phyloP scores from a whole-genome alignment of 495 filamentous ascomycete genomes.

The Xylaria castorea region DNA sequence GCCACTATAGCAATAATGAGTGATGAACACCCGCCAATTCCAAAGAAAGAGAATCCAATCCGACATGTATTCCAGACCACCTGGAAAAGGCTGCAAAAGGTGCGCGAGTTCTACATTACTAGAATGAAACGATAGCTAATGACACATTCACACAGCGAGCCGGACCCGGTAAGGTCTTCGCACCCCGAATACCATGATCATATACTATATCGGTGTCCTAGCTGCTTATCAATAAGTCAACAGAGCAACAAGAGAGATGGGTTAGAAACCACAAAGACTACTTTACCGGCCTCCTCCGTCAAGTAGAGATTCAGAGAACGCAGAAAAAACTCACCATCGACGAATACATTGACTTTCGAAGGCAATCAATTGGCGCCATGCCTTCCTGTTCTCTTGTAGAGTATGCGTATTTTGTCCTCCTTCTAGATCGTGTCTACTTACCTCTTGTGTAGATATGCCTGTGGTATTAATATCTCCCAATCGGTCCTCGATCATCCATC shows the following conservation, averaged over 20 bases:
- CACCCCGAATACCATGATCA: not conserved
- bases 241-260: conserved; percentile 12
- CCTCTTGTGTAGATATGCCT: not conserved
- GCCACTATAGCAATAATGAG: conserved; percentile 3
- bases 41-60: not conserved
- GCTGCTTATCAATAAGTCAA: not conserved
- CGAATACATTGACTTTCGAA: conserved; percentile 18
- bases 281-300: conserved; percentile 6
- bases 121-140: not conserved
- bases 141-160: not conserved
- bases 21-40: not conserved
- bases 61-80: conserved; percentile 20
- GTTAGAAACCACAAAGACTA: conserved; percentile 10
- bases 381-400: conserved; percentile 13
- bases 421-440: not conserved
- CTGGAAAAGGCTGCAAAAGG: conserved; percentile 11
- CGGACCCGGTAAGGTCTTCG: not conserved
- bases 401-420: not conserved
- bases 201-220: not conserved
- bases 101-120: not conserved
- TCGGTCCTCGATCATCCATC: conserved; percentile 7
- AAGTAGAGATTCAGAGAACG: conserved; percentile 19
- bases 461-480: conserved; percentile 13
- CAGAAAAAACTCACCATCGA: conserved; percentile 5
- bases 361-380: conserved; percentile 13